Conservation (phyloP, 371 early-diverging fungal genomes). For the Encephalitozoon cuniculi region DNA sequence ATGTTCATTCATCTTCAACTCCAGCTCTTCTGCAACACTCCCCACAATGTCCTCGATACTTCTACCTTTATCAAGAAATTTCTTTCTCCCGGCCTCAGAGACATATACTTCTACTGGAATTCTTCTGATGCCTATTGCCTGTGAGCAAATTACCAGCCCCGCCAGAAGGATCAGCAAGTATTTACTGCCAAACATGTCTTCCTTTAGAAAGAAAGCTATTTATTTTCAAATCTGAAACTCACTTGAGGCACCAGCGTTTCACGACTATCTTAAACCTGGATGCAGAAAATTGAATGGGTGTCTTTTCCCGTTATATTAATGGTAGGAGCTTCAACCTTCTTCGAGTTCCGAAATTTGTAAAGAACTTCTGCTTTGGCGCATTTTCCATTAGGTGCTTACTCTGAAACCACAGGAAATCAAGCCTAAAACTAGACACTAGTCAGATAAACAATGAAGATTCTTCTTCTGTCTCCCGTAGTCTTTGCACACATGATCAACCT, state of each 20-base stretch:
- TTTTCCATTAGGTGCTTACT: neutral
- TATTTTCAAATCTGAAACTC: neutral
- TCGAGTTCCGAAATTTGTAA: neutral
- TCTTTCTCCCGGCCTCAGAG: neutral
- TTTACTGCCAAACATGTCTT: neutral
- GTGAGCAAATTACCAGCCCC: neutral
- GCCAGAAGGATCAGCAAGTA: neutral
- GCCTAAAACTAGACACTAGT: neutral
- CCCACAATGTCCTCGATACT: slow-evolving; percentile 15
- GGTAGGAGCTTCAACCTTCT: neutral
- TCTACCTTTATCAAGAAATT: slow-evolving; percentile 1
- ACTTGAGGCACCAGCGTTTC: neutral
- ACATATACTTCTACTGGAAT: slow-evolving; percentile 22
- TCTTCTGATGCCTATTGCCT: neutral
- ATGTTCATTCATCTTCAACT: neutral
- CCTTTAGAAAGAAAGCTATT: neutral
- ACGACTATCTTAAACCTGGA: neutral
- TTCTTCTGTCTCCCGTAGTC: neutral
- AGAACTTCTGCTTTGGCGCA: neutral
- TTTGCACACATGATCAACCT: neutral
- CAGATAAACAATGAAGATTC: slow-evolving; percentile 3
- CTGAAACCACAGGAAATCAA: neutral
- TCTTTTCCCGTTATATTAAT: neutral
- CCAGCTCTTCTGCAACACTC: slow-evolving; percentile 5
- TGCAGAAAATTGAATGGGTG: neutral